Base-by-base conservation (phyloP, 23 red algal species). In the Gracilaria domingensis region DNA sequence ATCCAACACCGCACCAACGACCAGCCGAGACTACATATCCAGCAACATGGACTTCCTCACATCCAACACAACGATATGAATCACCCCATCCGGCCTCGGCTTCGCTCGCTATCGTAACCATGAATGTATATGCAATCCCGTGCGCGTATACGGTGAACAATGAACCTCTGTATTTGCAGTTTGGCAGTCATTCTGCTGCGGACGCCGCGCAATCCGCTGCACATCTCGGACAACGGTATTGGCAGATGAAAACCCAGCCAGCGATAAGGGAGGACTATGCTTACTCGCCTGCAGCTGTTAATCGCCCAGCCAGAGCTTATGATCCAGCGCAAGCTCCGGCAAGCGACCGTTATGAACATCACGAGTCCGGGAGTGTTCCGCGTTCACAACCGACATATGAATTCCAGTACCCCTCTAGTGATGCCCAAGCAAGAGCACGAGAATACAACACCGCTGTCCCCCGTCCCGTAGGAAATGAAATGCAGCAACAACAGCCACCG, bases 91-190 rank as follows among this genome's bases (percentile, higher is more conserved):
- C 65, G 29, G 50, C 65, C 21, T 17, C 39, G 13, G 16, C 81
- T 35, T 4, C 42, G 45, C 45, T 67, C 24, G 24, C 44, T 0
- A n/a, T 69, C 45, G 65, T 69, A 32, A 69, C 59, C 16, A 85
- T 85, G 81, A 85, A 48, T 17, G 81, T 85, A 21, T 85, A 69
- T 48, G 59, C 81, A 42, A 30, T 69, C 18, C 81, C 81, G 9
- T 85, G 36, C 71, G 81, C 59, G 8, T 85, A 85, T 33, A 85
- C 81, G 21, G 81, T 60, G 60, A 85, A 85, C 40, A 85, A 85
- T 50, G 59, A 85, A 24, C 81, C 81, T 34, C 47, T 85, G 6
- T 85, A 66, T 38, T 69, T 85, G 59, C 81, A 85, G 29, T 85
- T 51, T 28, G 81, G 81, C 24, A 85, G 16, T 35, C 81, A 65